phyloP scores from a whole-genome alignment of 2,329 filamentous ascomycete species.

The Kalmusia sp. region DNA sequence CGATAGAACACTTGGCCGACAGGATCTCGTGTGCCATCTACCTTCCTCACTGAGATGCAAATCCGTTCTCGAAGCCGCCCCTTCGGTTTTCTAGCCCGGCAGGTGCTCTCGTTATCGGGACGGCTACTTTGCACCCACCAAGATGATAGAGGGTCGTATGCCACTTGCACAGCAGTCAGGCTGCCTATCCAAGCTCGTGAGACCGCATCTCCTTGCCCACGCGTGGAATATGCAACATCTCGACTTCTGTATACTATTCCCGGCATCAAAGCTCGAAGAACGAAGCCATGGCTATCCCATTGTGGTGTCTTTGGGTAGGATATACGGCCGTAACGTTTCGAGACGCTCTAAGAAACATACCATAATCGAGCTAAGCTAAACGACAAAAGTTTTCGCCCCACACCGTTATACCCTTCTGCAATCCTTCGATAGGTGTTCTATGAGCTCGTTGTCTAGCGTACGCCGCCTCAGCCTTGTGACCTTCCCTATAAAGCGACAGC shows the following conservation, averaged over 20 bases:
- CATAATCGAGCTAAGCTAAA: background rate
- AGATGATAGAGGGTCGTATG: background rate
- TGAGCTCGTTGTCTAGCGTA: too few relatives aligned
- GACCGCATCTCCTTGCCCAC: too few relatives aligned
- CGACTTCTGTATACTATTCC: too few relatives aligned
- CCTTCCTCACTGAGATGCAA: background rate
- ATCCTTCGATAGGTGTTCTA: background rate
- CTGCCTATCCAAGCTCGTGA: too few relatives aligned
- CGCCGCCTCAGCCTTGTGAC: background rate
- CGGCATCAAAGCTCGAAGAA: too few relatives aligned
- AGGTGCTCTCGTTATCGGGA: background rate
- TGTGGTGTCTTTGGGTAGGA: too few relatives aligned
- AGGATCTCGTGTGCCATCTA: background rate
- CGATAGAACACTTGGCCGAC: background rate
- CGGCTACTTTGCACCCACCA: too few relatives aligned
- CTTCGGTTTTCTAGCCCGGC: background rate
- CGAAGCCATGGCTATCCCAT: too few relatives aligned
- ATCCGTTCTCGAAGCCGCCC: background rate
- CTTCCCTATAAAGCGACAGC: background rate
- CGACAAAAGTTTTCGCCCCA: background rate
- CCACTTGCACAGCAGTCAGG: background rate
- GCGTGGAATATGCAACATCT: too few relatives aligned
- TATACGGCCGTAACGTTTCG: background rate
- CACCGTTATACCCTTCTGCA: background rate
- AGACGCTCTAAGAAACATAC: background rate